Evolutionary conservation across 345 rosid genomes (phyloP), one percentile per base, ranked within the genome.

Genomic region (Hirschfeldia incana): DNA sequence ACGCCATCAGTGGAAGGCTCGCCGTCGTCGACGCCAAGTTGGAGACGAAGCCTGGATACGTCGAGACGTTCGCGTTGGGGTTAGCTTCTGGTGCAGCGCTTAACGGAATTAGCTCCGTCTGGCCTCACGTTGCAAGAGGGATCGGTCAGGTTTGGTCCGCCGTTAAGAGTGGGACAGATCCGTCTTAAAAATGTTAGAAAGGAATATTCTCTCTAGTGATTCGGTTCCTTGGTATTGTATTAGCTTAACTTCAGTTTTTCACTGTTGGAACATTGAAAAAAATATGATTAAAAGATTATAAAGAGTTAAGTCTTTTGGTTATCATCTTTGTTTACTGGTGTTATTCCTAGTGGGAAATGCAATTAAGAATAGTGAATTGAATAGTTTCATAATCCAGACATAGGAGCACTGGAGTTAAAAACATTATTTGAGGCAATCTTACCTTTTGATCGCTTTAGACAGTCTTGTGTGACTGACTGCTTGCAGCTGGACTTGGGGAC

Each of bases 1-100:
- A 94, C 74, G 81, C 83, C 59, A 51, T 86, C 32, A 79, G 75
- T 61, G 86, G 39, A 69, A 87, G 97, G 66, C 80, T 94, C 26
- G 88, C 91, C 0, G 84, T 94, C 46, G 84, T 91, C 21, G 97
- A 94, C 79, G 87, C 89, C 84, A 94, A 94, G 86, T 10, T 94
- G 37, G 98, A 94, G 65, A 82, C 91, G 16, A 94, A 92, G 84
- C 98, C 98, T 71, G 92, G 98, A 0, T 88, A 81, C 37, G 65
- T 70, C 3, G 86, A 86, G 82, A 88, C 92, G 21, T 87, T 92
- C 28, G 89, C 76, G 2, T 44, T 92, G 51, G 97, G 93, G 30
- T 62, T 92, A 65, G 93, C 90, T 65, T 88, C 97, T 49, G 92
- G 93, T 15, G 91, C 88, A 9, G 86, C 93, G 33, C 81, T 90